Conservation (phyloP, 106 monocot species). For the Allium fistulosum region DNA sequence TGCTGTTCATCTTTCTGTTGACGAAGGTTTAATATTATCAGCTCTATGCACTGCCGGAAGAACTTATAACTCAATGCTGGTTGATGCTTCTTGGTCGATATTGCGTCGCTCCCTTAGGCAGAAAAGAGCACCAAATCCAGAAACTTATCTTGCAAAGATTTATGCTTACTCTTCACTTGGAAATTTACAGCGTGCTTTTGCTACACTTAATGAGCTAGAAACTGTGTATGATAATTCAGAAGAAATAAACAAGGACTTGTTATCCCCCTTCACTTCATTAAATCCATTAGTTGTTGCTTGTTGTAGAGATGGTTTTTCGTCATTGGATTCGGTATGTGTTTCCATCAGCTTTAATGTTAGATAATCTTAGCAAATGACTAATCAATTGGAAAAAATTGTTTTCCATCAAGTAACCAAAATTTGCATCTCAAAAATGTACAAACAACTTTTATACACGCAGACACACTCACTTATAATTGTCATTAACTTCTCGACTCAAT, state of each 20-base stretch:
- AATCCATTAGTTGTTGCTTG: constrained; percentile 84
- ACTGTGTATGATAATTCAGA: constrained; percentile 44
- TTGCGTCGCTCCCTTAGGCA: constrained; percentile 57
- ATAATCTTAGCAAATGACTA: too few relatives aligned
- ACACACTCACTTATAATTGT: too few relatives aligned
- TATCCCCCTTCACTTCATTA: constrained; percentile 91
- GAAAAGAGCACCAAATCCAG: constrained; percentile 77
- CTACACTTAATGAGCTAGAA: constrained; percentile 81
- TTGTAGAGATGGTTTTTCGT: constrained; percentile 77
- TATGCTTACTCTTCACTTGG: constrained; percentile 69
- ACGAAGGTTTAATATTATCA: constrained; percentile 75
- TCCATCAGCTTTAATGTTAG: too few relatives aligned
- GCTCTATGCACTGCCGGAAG: constrained; percentile 69
- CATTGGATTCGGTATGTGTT: constrained; percentile 72
- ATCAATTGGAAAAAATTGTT: too few relatives aligned
- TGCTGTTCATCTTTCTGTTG: constrained; percentile 65
- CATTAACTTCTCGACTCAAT: too few relatives aligned
- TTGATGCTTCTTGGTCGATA: constrained; percentile 73
- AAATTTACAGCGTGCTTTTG: constrained; percentile 77
- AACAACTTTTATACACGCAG: neutral
- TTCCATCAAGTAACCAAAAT: too few relatives aligned
- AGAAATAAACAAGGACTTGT: constrained; percentile 53
- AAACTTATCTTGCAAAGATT: constrained; percentile 82
- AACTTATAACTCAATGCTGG: constrained; percentile 51
- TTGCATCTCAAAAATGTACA: neutral